A percentile compares a stretch with the other conserved stretches of the same genome.
phyloP scores from a whole-genome alignment of 306 rosid genomes.

The Fragaria nilgerrensis region DNA sequence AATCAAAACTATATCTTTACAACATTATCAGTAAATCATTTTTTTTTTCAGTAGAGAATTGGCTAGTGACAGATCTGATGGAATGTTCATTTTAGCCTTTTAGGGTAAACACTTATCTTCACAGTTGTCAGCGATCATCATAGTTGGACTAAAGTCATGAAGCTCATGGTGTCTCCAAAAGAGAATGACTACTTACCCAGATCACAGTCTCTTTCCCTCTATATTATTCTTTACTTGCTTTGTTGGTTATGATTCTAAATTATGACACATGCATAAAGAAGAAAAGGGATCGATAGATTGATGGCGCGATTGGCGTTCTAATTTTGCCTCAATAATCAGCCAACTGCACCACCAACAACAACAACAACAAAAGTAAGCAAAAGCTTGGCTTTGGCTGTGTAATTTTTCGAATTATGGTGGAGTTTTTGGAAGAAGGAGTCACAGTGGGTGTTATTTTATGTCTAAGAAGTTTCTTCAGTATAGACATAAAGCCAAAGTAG shows the following conservation, averaged over 20 bases:
- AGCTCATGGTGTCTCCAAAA: constrained; percentile 45
- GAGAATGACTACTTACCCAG: constrained; percentile 32
- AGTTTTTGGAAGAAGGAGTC: constrained; percentile 32
- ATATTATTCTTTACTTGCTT: constrained; percentile 21
- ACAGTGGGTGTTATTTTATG: constrained; percentile 6
- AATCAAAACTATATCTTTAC: not conserved
- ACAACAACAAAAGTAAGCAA: not conserved
- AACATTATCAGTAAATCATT: not conserved
- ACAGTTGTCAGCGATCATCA: constrained; percentile 27
- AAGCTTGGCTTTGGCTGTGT: not conserved
- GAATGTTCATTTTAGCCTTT: not conserved
- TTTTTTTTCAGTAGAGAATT: not conserved
- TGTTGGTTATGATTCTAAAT: constrained; percentile 23
- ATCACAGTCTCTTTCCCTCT: not conserved
- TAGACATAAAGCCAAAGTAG: constrained; percentile 16
- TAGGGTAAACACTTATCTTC: constrained; percentile 7
- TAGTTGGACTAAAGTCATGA: constrained; percentile 17
- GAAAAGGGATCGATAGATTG: constrained; percentile 33
- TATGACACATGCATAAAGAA: constrained; percentile 37
- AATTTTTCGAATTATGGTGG: constrained; percentile 11
- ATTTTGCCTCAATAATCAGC: constrained; percentile 23
- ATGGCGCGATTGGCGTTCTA: constrained; percentile 67
- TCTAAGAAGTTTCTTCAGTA: constrained; percentile 20
- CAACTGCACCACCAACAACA: constrained; percentile 6
- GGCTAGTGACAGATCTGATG: not conserved